Conservation (phyloP, 31 red algal species). For the Odonthalia washingtoniensis region DNA sequence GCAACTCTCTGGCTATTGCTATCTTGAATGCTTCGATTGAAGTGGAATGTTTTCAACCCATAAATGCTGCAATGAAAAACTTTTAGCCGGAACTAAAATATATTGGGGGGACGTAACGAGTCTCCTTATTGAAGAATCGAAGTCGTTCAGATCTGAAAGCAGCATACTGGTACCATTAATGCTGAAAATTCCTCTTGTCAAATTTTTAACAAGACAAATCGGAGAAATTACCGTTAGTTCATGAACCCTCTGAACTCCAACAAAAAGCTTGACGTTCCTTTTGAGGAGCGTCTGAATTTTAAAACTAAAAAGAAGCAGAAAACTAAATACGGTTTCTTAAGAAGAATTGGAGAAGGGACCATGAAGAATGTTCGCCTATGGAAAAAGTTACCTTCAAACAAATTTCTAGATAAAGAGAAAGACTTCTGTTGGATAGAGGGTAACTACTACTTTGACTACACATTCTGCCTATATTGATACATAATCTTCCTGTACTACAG, state of each 20-base stretch:
- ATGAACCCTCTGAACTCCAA: conserved; percentile 2
- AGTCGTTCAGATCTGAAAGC: background rate
- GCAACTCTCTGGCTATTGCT: background rate
- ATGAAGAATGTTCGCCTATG: too few relatives aligned
- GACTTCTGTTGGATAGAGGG: too few relatives aligned
- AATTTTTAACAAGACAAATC: background rate
- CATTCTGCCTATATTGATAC: too few relatives aligned
- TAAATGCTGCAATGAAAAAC: conserved; percentile 19
- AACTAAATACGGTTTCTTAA: too few relatives aligned
- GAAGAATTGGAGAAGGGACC: too few relatives aligned
- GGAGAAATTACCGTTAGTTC: background rate
- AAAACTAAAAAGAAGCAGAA: background rate
- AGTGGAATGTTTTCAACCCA: background rate
- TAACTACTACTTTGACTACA: too few relatives aligned
- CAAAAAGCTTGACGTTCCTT: background rate
- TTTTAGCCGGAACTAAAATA: background rate
- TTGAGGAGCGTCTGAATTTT: background rate
- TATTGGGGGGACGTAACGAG: background rate
- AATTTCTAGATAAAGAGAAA: too few relatives aligned
- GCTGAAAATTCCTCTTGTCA: background rate
- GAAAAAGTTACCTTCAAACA: too few relatives aligned
- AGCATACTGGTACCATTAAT: background rate
- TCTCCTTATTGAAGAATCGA: conserved; percentile 4
- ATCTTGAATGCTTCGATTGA: background rate
- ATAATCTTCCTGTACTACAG: too few relatives aligned